Evolutionary conservation across 2,329 filamentous ascomycete genomes (phyloP).

Genomic region (Nigrospora osmanthi): DNA sequence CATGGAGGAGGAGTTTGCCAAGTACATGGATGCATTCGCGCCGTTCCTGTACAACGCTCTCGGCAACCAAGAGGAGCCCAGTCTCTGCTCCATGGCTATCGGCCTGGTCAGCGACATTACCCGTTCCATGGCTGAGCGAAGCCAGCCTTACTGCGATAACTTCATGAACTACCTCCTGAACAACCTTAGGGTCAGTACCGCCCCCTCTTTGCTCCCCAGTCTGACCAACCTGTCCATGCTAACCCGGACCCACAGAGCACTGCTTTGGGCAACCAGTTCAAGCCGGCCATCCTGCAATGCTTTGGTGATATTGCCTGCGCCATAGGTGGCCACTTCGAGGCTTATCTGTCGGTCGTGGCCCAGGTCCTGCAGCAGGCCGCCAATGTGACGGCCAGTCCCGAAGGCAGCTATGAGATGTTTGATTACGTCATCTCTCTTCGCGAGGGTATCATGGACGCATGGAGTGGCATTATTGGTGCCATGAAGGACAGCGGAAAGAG

Average conservation of each 20-base stretch:
- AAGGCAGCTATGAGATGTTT: slow-evolving; percentile 88
- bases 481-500: slow-evolving; percentile 79
- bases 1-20: slow-evolving; percentile 84
- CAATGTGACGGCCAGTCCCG: slow-evolving; percentile 67
- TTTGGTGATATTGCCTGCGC: slow-evolving; percentile 97
- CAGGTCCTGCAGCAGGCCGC: slow-evolving; percentile 92
- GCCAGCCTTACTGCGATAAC: slow-evolving; percentile 89
- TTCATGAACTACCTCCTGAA: slow-evolving; percentile 98
- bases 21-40: slow-evolving; percentile 95
- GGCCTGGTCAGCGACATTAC: slow-evolving; percentile 95
- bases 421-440: slow-evolving; percentile 93
- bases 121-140: slow-evolving; percentile 79
- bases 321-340: slow-evolving; percentile 86
- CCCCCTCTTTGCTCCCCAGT: background rate
- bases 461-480: slow-evolving; percentile 92
- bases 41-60: slow-evolving; percentile 92
- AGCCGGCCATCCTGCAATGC: slow-evolving; percentile 94
- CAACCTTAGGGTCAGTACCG: slow-evolving; percentile 65
- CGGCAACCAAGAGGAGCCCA: slow-evolving; percentile 90
- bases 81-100: slow-evolving; percentile 93
- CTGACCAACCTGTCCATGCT: slow-evolving; percentile 12
- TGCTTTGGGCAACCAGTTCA: slow-evolving; percentile 89
- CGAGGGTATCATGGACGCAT: slow-evolving; percentile 98
- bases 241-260: slow-evolving; percentile 54
- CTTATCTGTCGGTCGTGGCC: slow-evolving; percentile 85